phyloP scores from a whole-genome alignment of 371 early-diverging fungal species.

The Catenaria anguillulae region DNA sequence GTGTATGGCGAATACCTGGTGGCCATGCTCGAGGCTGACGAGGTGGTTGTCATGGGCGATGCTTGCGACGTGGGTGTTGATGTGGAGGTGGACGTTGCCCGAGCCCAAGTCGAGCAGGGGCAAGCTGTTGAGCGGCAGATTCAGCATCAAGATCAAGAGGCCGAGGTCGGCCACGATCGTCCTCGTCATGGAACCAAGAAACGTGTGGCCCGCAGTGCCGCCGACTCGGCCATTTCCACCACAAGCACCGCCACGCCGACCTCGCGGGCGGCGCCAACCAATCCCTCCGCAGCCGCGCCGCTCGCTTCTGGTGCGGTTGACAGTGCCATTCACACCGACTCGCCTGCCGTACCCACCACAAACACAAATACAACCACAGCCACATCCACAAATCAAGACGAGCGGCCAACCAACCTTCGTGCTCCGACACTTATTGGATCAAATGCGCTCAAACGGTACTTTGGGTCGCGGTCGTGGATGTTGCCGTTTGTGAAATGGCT shows the following conservation, averaged over 20 bases:
- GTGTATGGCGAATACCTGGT: conserved; percentile 50
- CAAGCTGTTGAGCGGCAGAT: too few species aligned
- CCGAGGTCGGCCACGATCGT: too few species aligned
- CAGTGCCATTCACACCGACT: too few species aligned
- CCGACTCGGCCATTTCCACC: neutral
- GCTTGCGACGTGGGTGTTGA: neutral
- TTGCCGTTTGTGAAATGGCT: neutral
- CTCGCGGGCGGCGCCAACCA: too few species aligned
- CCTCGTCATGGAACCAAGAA: neutral
- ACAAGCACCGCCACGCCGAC: neutral
- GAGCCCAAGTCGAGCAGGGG: neutral
- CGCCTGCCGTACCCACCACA: neutral
- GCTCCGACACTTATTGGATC: neutral
- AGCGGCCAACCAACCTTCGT: too few species aligned
- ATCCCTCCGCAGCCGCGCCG: too few species aligned
- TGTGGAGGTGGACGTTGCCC: neutral
- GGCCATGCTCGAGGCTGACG: conserved; percentile 30
- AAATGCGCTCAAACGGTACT: neutral
- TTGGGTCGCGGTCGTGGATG: neutral
- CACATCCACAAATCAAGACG: too few species aligned
- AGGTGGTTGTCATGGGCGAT: neutral
- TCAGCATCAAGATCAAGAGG: neutral
- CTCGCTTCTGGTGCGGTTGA: too few species aligned
- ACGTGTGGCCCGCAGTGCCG: neutral
- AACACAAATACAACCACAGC: too few species aligned